Percentiles rank a stretch among this genome's conserved stretches.
Evolutionary conservation across 768 basidiomycete genomes (phyloP).

Genomic region (Xanthoconium stramineum): DNA sequence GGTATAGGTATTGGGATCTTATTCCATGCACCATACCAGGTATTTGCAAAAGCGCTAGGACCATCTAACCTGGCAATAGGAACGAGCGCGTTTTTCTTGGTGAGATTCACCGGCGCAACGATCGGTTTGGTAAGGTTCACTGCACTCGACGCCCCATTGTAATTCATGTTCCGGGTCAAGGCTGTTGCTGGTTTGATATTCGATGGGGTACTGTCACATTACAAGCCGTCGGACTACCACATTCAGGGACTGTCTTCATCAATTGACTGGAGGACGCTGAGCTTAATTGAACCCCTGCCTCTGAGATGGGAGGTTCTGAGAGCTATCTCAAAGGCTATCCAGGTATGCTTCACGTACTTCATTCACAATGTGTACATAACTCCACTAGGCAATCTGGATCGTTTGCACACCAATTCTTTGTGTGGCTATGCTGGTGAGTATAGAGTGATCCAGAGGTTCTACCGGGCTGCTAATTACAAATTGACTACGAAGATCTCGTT

Average conservation of each 20-base stretch:
- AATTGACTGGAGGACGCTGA: conserved; percentile 53
- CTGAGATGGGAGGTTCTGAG: conserved; percentile 47
- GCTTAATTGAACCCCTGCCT: conserved; percentile 42
- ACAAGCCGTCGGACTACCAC: conserved; percentile 47
- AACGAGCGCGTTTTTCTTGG: conserved; percentile 85
- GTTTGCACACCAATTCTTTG: conserved; percentile 69
- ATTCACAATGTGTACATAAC: conserved; percentile 11
- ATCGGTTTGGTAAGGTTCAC: conserved; percentile 62
- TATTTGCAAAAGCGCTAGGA: conserved; percentile 65
- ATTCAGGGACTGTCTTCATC: conserved; percentile 42
- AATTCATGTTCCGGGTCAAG: conserved; percentile 37
- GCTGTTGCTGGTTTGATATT: conserved; percentile 76
- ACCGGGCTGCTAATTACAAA: conserved; percentile 8
- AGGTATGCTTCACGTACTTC: conserved; percentile 39
- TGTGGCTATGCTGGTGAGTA: conserved; percentile 57
- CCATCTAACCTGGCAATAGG: conserved; percentile 69
- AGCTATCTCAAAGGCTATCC: conserved; percentile 59
- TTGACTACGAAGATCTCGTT: conserved; percentile 23
- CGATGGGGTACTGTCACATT: conserved; percentile 46
- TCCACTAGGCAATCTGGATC: conserved; percentile 63
- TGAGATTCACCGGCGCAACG: conserved; percentile 84
- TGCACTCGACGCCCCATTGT: background rate
- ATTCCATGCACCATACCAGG: conserved; percentile 83
- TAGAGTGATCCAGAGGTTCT: background rate
- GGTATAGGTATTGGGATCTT: conserved; percentile 81